A percentile compares a stretch with the other conserved stretches of the same genome.
Evolutionary conservation across 139 green algal species (phyloP).

Genomic region (Auxenochlorella pyrenoidosa): DNA sequence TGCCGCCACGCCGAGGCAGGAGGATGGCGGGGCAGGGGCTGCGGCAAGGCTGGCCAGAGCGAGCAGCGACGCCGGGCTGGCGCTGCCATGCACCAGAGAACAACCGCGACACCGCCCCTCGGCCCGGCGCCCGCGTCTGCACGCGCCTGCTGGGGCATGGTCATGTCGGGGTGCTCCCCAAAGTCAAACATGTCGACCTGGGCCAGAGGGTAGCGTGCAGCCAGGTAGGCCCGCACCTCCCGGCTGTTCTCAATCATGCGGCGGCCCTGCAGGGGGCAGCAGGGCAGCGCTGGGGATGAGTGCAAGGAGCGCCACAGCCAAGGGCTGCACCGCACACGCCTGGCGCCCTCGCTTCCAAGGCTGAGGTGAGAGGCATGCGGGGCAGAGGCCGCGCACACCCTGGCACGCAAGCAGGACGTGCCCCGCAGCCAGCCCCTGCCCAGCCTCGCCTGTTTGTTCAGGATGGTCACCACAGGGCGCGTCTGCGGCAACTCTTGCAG

Average conservation of each 20-base stretch:
- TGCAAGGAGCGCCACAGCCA: too few species aligned
- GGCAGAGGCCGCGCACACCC: too few species aligned
- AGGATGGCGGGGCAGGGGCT: too few species aligned
- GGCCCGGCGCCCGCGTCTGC: not conserved
- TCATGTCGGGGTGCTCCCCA: conserved; percentile 14
- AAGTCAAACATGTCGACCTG: conserved; percentile 1
- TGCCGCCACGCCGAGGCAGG: not conserved
- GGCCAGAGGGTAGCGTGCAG: not conserved
- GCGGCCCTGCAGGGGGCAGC: not conserved
- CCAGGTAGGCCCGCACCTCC: not conserved
- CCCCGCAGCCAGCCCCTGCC: too few species aligned
- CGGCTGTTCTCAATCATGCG: conserved; percentile 22
- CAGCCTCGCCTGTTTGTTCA: conserved; percentile 41
- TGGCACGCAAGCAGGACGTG: too few species aligned
- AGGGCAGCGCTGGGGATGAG: not conserved
- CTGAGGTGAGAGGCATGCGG: too few species aligned
- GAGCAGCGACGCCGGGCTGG: too few species aligned
- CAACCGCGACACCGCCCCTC: too few species aligned
- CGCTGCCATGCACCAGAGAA: too few species aligned
- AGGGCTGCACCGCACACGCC: too few species aligned
- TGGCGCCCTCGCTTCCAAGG: too few species aligned
- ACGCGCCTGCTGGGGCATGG: not conserved
- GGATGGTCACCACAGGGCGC: conserved; percentile 36
- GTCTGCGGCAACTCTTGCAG: conserved; percentile 4
- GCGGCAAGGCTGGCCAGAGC: too few species aligned